Conservation (phyloP, 768 basidiomycete species). For the Amanita brunnescens region DNA sequence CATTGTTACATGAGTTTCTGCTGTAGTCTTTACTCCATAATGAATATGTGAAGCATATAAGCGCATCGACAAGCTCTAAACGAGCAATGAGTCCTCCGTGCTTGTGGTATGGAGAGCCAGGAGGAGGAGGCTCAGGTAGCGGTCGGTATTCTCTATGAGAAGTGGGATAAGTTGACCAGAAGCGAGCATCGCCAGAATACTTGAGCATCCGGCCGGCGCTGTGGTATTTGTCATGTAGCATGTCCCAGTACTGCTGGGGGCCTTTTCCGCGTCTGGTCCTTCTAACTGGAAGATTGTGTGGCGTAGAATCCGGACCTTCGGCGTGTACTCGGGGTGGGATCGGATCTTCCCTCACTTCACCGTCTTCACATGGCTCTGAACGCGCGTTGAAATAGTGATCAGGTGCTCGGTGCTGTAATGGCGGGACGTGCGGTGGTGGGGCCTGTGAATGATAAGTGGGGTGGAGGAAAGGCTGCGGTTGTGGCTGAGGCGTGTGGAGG, state of each 20-base stretch:
- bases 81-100: slow-evolving; percentile 68
- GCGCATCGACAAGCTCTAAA: slow-evolving; percentile 72
- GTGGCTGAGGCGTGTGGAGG: slow-evolving; percentile 13
- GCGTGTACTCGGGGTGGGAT: slow-evolving; percentile 13
- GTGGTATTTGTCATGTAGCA: slow-evolving; percentile 63
- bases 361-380: slow-evolving; percentile 43
- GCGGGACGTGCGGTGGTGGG: slow-evolving; percentile 16
- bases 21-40: slow-evolving; percentile 72
- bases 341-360: slow-evolving; percentile 42
- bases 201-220: slow-evolving; percentile 66
- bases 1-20: slow-evolving; percentile 43
- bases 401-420: slow-evolving; percentile 18
- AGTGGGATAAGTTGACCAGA: slow-evolving; percentile 64
- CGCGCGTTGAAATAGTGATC: slow-evolving; percentile 19
- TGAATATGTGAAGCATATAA: slow-evolving; percentile 77
- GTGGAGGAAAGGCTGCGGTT: slow-evolving; percentile 22
- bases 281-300: slow-evolving; percentile 48
- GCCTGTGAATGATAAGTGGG: slow-evolving; percentile 14
- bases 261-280: slow-evolving; percentile 57
- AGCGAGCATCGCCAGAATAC: slow-evolving; percentile 74
- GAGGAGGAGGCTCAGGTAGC: slow-evolving; percentile 52
- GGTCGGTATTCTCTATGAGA: slow-evolving; percentile 58
- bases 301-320: slow-evolving; percentile 16
- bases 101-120: slow-evolving; percentile 65
- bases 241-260: slow-evolving; percentile 40